Evolutionary conservation across 2,329 filamentous ascomycete genomes (phyloP).

Genomic region (Fusarium tanahbumbuense): DNA sequence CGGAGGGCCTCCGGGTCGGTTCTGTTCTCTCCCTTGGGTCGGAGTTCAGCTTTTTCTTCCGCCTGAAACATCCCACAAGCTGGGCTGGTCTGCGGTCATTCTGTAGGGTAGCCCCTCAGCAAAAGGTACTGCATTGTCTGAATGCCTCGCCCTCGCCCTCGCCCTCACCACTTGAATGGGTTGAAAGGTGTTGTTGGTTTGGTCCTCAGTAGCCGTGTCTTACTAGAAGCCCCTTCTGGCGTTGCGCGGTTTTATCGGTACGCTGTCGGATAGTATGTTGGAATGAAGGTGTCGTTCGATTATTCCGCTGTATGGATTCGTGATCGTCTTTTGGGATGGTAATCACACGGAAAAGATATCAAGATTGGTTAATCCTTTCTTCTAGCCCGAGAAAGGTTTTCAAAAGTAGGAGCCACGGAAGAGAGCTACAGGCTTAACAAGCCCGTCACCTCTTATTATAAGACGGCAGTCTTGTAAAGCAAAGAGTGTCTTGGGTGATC

Average conservation of each 20-base stretch:
- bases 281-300: conserved; percentile 7
- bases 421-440: conserved; percentile 26
- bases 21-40: conserved; percentile 8
- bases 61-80: conserved; percentile 13
- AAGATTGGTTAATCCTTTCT: not conserved
- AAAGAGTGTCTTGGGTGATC: conserved; percentile 28
- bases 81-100: not conserved
- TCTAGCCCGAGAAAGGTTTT: not conserved
- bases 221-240: conserved; percentile 2
- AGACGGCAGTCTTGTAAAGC: not conserved
- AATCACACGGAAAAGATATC: not conserved
- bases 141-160: conserved; percentile 7
- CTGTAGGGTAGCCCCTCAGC: conserved; percentile 20
- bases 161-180: not conserved
- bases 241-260: not conserved
- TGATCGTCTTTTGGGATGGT: not conserved
- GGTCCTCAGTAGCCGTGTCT: conserved; percentile 9
- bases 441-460: conserved; percentile 21
- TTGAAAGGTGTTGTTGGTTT: not conserved
- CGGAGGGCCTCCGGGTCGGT: not conserved
- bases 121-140: conserved; percentile 5
- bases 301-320: not conserved
- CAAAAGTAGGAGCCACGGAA: not conserved
- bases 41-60: not conserved
- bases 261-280: conserved; percentile 3